A percentile compares a stretch with the other conserved stretches of the same genome.
Evolutionary conservation across 257 asterid genomes (phyloP).

Genomic region (Fraxinus cuspidata): DNA sequence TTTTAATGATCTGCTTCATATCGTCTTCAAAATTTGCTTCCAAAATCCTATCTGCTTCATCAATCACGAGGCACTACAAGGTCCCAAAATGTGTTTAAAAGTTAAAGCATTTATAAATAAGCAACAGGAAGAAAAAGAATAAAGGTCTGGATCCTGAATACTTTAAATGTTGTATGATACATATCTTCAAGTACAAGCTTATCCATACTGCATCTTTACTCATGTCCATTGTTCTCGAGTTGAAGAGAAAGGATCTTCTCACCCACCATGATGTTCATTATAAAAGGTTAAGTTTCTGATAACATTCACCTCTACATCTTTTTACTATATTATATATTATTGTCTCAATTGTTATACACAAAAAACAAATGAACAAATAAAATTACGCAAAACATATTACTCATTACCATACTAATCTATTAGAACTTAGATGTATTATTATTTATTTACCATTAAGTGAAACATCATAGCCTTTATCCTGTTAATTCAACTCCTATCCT

Average conservation of each 20-base stretch:
- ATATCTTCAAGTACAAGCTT: not conserved
- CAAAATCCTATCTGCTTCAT: slow-evolving; percentile 96
- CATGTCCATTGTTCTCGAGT: not conserved
- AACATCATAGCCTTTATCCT: not conserved
- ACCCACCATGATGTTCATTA: not conserved
- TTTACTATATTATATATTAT: not conserved
- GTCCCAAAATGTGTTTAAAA: slow-evolving; percentile 25
- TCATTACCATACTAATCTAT: not conserved
- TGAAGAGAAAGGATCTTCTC: not conserved
- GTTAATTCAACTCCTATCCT: not conserved
- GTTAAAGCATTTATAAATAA: not conserved
- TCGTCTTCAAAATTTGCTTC: slow-evolving; percentile 96
- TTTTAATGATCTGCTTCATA: slow-evolving; percentile 77
- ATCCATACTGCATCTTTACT: not conserved
- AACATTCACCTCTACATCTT: not conserved
- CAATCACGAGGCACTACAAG: slow-evolving; percentile 89
- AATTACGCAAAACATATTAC: not conserved
- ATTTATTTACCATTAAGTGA: not conserved
- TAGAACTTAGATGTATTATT: not conserved
- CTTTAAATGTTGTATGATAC: not conserved
- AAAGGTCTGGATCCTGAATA: not conserved
- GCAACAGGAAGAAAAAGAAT: not conserved
- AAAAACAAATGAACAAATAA: not conserved
- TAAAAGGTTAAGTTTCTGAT: not conserved
- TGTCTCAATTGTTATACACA: not conserved